Base-by-base conservation (phyloP, 768 basidiomycete species). In the Tricholoma flavovirens region DNA sequence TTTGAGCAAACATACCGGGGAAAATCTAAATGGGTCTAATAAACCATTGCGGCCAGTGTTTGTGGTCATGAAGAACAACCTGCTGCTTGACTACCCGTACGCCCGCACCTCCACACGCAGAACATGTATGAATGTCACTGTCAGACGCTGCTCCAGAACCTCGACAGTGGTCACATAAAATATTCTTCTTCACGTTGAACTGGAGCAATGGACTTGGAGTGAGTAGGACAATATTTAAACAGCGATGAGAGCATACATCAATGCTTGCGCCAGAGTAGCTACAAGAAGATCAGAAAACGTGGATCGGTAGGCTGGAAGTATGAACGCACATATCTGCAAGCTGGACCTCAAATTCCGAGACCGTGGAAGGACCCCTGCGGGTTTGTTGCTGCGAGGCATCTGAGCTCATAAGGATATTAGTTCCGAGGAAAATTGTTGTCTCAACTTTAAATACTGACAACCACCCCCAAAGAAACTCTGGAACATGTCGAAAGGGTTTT, bases 121-220 rank as follows among this genome's bases (percentile, higher is more conserved):
- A 69, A 67, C 97, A 99, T n/a, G 82, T 80, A 64, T 93, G 90
- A 49, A 97, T 90, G 66, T 97, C 91, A 6, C 80, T 71, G 56
- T 93, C 90, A 0, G 92, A 90, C 1, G 93, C 89, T 0, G 97
- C 97, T 21, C 97, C 97, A 0, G 92, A 85, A 21, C 97, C 97
- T 66, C 94, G 87, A 73, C 97, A 99, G 67, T 97, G 91, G 70
- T 98, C 94, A 66, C 97, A 99, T 15, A 99, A 85, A 33, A 96
- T 83, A 53, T 86, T 84, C 68, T 96, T 95, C 69, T 86, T 88
- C 67, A 98, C 80, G 76, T 90, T 88, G 71, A 99, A 96, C 93
- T 98, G 61, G 11, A 56, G 2, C 51, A 46, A 46, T 8, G 19
- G 21, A 19, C 24, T 30, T 19, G 38, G 26, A n/a, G 12, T 46